Percentiles rank a stretch among this genome's conserved stretches.
These are phyloP conservation scores for Petrea volubilis DNA, from an alignment of 257 asterid species.

Conservation along the genomic window DNA sequence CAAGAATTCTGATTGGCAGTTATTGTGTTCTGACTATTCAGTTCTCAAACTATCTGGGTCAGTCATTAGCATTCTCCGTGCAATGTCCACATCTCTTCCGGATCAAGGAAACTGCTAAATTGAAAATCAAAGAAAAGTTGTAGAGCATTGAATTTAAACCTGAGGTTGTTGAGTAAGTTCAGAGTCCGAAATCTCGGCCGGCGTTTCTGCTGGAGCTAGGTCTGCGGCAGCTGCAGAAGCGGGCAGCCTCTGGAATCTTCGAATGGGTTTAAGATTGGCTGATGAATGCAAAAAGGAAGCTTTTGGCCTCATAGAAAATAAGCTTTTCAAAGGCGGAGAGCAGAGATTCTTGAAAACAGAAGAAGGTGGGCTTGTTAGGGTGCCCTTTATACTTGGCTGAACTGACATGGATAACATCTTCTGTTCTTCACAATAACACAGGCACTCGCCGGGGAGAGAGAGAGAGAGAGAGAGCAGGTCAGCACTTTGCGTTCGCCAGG, in stretches of 20 bases:
- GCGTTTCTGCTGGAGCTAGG: constrained; percentile 35
- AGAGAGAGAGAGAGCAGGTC: constrained; percentile 11
- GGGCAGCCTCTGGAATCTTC: constrained; percentile 30
- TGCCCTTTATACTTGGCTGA: constrained; percentile 37
- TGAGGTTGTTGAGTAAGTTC: constrained; percentile 32
- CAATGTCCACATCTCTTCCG: neutral
- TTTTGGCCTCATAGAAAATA: constrained; percentile 30
- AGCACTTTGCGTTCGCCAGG: constrained; percentile 10
- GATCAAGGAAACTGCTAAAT: neutral
- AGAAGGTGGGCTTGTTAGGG: constrained; percentile 37
- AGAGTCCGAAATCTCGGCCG: constrained; percentile 27
- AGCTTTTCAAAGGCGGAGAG: constrained; percentile 31
- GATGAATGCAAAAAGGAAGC: constrained; percentile 24
- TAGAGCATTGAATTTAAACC: constrained; percentile 17
- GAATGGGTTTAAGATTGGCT: constrained; percentile 22
- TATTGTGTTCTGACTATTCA: no score
- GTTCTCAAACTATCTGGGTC: no score
- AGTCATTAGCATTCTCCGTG: neutral
- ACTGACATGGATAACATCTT: constrained; percentile 51
- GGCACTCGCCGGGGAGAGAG: constrained; percentile 11
- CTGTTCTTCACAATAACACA: constrained; percentile 10
- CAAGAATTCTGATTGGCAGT: no score
- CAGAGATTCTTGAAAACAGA: constrained; percentile 41
- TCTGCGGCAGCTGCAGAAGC: constrained; percentile 48
- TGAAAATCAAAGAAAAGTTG: neutral